phyloP scores from a whole-genome alignment of 140 eudicot genomes.

The Oenanthe javanica region DNA sequence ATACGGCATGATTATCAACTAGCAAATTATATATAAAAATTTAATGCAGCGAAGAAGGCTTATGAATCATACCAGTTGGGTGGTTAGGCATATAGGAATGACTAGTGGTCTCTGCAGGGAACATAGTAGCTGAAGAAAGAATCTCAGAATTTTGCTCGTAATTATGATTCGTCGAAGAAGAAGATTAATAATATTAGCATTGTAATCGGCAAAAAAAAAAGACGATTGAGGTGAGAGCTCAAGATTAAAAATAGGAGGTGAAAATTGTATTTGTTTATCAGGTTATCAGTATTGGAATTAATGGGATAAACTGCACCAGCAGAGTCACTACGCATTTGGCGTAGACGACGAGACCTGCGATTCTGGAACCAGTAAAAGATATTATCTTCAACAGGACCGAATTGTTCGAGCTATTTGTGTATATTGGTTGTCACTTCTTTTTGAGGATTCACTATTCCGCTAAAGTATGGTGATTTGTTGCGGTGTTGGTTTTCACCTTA shows the following conservation, averaged over 20 bases:
- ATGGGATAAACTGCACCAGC: constrained; percentile 3
- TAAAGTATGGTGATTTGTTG: constrained; percentile 83
- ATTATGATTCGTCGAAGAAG: constrained; percentile 11
- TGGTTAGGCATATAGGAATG: constrained; percentile 16
- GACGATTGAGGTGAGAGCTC: background rate
- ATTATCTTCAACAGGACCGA: constrained; percentile 81
- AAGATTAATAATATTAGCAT: background rate
- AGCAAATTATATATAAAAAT: background rate
- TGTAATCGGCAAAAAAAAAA: background rate
- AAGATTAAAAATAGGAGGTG: background rate
- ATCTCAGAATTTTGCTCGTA: constrained; percentile 9
- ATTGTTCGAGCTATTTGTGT: constrained; percentile 60
- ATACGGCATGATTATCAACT: background rate
- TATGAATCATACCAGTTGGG: constrained; percentile 17
- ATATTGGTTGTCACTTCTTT: constrained; percentile 79
- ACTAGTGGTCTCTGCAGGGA: background rate
- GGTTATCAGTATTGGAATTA: constrained; percentile 2
- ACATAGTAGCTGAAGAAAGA: background rate
- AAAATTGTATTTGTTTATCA: background rate
- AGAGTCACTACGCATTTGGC: constrained; percentile 39
- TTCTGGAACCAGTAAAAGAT: constrained; percentile 97
- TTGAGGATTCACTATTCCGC: constrained; percentile 94
- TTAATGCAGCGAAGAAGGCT: background rate
- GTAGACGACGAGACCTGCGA: constrained; percentile 83
- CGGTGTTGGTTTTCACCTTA: constrained; percentile 93